These are phyloP conservation scores for Colletotrichum shisoi DNA, from an alignment of 2,329 filamentous ascomycete genomes.

Conservation along the genomic window DNA sequence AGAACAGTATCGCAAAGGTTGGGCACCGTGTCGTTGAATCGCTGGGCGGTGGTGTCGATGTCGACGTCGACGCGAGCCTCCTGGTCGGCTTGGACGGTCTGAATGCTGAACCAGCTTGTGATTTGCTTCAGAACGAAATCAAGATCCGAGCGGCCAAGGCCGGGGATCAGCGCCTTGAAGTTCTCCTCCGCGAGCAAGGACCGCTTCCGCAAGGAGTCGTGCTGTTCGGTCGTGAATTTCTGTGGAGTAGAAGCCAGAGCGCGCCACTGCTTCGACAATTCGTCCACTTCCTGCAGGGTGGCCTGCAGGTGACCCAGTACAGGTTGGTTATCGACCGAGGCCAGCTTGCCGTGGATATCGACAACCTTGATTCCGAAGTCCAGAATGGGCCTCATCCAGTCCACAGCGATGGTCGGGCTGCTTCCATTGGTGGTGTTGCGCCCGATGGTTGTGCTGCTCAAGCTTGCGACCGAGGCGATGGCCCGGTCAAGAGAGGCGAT, in stretches of 20 bases:
- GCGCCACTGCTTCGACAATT: slow-evolving; percentile 53
- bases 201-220: slow-evolving; percentile 45
- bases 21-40: slow-evolving; percentile 67
- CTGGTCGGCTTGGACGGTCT: neutral
- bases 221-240: slow-evolving; percentile 60
- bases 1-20: slow-evolving; percentile 77
- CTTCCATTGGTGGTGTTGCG: slow-evolving; percentile 40
- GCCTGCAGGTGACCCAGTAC: slow-evolving; percentile 57
- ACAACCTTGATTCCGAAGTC: slow-evolving; percentile 68
- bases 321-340: slow-evolving; percentile 57
- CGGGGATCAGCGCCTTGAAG: slow-evolving; percentile 2
- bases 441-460: slow-evolving; percentile 38
- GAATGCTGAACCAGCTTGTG: slow-evolving; percentile 61
- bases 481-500: slow-evolving; percentile 45
- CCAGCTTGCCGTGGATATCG: slow-evolving; percentile 71
- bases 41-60: slow-evolving; percentile 43
- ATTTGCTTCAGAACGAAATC: slow-evolving; percentile 73
- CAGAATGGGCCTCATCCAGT: slow-evolving; percentile 76
- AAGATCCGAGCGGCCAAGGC: slow-evolving; percentile 60
- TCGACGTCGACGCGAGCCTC: neutral
- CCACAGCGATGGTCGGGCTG: slow-evolving; percentile 45
- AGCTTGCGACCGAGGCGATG: slow-evolving; percentile 38
- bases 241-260: slow-evolving; percentile 59
- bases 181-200: neutral
- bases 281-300: slow-evolving; percentile 60